phyloP scores from a whole-genome alignment of 2,329 filamentous ascomycete genomes.

The Hymenoscyphus fructigenus region DNA sequence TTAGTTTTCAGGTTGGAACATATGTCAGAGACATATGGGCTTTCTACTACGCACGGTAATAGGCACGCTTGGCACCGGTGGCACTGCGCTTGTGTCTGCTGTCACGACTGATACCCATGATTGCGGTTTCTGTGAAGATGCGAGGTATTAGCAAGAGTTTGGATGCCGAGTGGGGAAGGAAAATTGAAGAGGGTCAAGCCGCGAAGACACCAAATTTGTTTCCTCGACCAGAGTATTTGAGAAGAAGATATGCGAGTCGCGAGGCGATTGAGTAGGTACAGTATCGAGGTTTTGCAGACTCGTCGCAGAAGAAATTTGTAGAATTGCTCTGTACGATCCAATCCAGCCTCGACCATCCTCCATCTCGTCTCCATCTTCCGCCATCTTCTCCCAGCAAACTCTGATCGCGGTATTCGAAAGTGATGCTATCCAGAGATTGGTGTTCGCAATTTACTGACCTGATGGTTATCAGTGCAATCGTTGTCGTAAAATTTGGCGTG shows the following conservation, averaged over 20 bases:
- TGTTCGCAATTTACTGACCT: constrained; percentile 43
- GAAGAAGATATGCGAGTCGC: constrained; percentile 1
- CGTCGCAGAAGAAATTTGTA: neutral
- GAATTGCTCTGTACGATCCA: constrained; percentile 6
- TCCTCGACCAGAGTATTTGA: constrained; percentile 12
- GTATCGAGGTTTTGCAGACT: constrained; percentile 10
- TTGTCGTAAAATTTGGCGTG: constrained; percentile 19
- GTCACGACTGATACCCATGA: constrained; percentile 99
- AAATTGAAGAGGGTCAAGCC: neutral
- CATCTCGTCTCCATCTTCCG: neutral
- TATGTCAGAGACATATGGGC: constrained; percentile 64
- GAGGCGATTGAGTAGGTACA: neutral
- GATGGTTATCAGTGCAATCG: constrained; percentile 53
- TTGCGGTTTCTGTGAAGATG: constrained; percentile 63
- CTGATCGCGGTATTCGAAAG: constrained; percentile 15
- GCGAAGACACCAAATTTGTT: constrained; percentile 2
- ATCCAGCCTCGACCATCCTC: neutral
- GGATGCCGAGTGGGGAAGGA: constrained; percentile 4
- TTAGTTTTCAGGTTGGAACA: constrained; percentile 69
- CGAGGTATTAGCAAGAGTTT: constrained; percentile 31
- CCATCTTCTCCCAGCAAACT: constrained; percentile 10
- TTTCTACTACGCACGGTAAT: constrained; percentile 78
- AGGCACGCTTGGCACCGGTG: constrained; percentile 95
- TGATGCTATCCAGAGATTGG: neutral
- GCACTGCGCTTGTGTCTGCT: constrained; percentile 99